Base-by-base conservation (phyloP, 1,284 basidiomycete genomes). In the Trichosporon faecale region DNA sequence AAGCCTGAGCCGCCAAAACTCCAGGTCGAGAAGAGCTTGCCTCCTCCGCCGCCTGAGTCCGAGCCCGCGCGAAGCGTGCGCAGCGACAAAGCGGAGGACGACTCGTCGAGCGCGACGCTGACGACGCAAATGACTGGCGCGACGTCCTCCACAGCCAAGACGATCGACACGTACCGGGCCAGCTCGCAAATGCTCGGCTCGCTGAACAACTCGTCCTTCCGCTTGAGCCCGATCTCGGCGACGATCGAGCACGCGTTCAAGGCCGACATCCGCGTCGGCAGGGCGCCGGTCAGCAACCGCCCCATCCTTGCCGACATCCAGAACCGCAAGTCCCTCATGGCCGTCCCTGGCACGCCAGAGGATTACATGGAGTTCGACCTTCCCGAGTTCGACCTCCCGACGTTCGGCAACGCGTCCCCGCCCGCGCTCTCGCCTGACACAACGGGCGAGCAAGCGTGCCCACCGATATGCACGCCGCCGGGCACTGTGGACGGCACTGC, bases 161-260 rank as follows among this genome's bases (percentile, higher is more conserved):
- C 57, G 57, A 33, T 4, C 27, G 57, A 61, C 57, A 61, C 57
- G 27, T 61, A 18, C 57, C 27, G 29, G 29, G 57, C 18, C 5
- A 29, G 27, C 29, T 61, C 18, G 25, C 55, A 25, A 16, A 61
- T 61, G 57, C 18, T 61, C 16, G 29, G 57, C 27, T 61, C 57
- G 18, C 8, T 31, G 57, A 61, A 61, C 29, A 31, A 61, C 57
- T 61, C 57, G 6, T 61, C 57, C 6, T 61, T 61, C 57, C 57
- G 57, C 5, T 29, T 61, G 27, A 61, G 57, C 18, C 57, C 57
- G 29, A 61, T 61, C 27, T 61, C 57, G 16, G 57, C 57, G 16
- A 31, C 57, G 29, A 61, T 61, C 16, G 57, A 61, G 57, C 57
- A 61, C 27, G 57, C 57, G 14, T 61, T 61, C 57, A 61, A 61